A percentile compares a stretch with the other conserved stretches of the same genome.
Evolutionary conservation across 345 rosid species (phyloP).

Genomic region (Durio zibethinus): DNA sequence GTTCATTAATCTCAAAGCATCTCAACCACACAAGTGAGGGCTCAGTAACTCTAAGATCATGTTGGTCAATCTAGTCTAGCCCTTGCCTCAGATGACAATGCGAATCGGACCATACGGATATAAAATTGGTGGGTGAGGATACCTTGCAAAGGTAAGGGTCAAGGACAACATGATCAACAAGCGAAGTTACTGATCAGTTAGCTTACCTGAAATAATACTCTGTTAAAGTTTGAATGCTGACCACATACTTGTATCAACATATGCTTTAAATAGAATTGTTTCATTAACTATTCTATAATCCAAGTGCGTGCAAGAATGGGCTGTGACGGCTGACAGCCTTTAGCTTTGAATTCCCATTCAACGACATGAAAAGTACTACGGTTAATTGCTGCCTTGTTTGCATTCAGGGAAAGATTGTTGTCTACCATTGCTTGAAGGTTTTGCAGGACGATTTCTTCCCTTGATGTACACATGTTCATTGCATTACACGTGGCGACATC

Average conservation of each 20-base stretch:
- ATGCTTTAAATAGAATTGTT: background rate
- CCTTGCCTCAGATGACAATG: background rate
- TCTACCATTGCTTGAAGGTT: background rate
- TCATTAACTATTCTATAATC: no score
- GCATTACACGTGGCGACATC: background rate
- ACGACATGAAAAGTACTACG: conserved; percentile 9
- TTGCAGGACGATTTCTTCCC: background rate
- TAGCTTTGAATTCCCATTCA: background rate
- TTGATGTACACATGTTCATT: no score
- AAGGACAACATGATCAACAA: conserved; percentile 1
- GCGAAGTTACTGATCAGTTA: background rate
- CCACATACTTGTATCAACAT: background rate
- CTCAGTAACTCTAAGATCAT: background rate
- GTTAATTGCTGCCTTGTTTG: background rate
- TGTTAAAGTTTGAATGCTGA: background rate
- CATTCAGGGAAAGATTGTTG: background rate
- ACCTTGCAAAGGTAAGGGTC: background rate
- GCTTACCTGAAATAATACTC: background rate
- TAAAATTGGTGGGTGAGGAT: background rate
- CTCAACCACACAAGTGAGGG: background rate
- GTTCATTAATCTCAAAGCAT: background rate
- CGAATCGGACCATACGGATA: background rate
- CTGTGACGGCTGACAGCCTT: background rate
- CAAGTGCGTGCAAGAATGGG: background rate
- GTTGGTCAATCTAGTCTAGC: background rate